Evolutionary conservation across 352 stramenopile genomes (phyloP), one percentile per base, ranked within the genome.

Genomic region (Peronospora belbahrii): DNA sequence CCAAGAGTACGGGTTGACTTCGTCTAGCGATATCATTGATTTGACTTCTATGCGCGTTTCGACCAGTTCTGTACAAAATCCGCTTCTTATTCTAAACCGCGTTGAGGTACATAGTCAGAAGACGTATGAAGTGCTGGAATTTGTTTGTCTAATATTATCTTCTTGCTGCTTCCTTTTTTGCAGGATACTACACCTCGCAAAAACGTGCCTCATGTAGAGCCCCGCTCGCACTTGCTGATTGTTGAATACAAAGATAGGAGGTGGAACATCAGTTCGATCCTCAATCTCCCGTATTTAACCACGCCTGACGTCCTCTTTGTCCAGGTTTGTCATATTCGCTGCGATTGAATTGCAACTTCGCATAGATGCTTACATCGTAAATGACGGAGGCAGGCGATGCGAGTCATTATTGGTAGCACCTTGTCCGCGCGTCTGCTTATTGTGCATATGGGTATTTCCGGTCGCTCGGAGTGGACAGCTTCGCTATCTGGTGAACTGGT

Each of bases 401-500:
- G 67, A 5, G 39, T 59, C 15, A 52, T 78, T 17, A 15, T 84
- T 2, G 69, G 69, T 19, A 80, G 72, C 33, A 67, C 51, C 6
- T 58, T 82, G 19, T 59, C 65, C 2, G 52, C 64, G 24, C 47
- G 40, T n/a, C 40, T 84, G 22, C 11, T 67, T 9, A 52, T 65
- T 15, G 44, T 48, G 3, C 72, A 80, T 38, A 57, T 80, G 41
- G 40, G 61, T 23, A 44, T 56, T 18, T 53, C 53, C 3, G 38
- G 64, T 3, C 17, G 23, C 6, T 41, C 52, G 42, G 24, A 52
- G n/a, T 84, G 69, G 69, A 60, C 52, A 3, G 40, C 45, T 3
- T 50, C 44, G 4, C 23, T 78, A 1, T 68, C 64, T 2, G 62
- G 63, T 6, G 67, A 80, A 60, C 17, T 84, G 48, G 72, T 84